phyloP scores from a whole-genome alignment of 306 rosid genomes.

The Hippophae gyantsensis region DNA sequence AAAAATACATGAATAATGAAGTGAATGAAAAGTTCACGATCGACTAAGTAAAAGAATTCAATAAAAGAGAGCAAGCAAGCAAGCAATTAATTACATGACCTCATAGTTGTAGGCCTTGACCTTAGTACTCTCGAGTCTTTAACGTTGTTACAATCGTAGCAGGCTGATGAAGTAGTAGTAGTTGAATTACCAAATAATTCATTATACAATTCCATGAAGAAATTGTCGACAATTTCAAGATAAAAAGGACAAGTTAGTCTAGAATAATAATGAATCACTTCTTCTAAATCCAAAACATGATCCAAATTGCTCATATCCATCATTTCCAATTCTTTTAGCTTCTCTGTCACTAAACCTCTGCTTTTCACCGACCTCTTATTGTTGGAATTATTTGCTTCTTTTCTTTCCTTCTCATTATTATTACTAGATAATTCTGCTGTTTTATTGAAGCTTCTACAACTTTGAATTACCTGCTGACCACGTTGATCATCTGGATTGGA shows the following conservation, averaged over 20 bases:
- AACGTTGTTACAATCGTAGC: no score
- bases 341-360: conserved; percentile 39
- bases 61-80: no score
- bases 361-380: conserved; percentile 17
- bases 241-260: conserved; percentile 68
- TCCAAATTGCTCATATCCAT: conserved; percentile 61
- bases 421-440: no score
- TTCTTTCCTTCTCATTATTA: neutral
- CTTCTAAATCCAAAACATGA: conserved; percentile 75
- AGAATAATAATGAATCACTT: conserved; percentile 81
- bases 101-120: conserved; percentile 7
- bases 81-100: no score
- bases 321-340: conserved; percentile 72
- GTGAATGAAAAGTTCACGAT: no score
- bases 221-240: conserved; percentile 71
- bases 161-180: conserved; percentile 16
- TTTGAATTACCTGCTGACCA: no score
- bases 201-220: conserved; percentile 57
- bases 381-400: conserved; percentile 19
- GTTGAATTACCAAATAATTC: conserved; percentile 43
- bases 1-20: no score
- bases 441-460: no score
- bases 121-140: neutral
- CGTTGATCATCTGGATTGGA: neutral
- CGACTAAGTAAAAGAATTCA: no score